Percentiles rank a stretch among this genome's conserved stretches.
These are phyloP conservation scores for Kalanchoe fedtschenkoi DNA, from an alignment of 164 flowering plant genomes.

Conservation along the genomic window DNA sequence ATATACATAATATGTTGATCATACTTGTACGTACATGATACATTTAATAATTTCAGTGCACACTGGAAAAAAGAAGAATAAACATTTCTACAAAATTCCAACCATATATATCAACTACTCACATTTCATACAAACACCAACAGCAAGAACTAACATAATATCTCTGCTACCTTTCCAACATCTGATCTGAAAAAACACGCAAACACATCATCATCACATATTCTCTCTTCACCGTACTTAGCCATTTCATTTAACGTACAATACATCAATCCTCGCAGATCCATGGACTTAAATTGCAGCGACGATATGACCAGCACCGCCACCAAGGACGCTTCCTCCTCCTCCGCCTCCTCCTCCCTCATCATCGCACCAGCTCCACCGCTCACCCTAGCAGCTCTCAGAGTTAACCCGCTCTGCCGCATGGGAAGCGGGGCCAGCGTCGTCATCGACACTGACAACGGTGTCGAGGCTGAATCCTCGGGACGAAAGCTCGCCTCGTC, in stretches of 20 bases:
- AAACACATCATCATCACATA: background rate
- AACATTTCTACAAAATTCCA: background rate
- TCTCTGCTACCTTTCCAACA: background rate
- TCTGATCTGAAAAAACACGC: background rate
- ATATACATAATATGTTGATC: background rate
- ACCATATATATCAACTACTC: background rate
- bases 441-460: constrained; percentile 43
- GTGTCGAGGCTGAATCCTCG: constrained; percentile 56
- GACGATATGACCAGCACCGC: constrained; percentile 37
- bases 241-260: background rate
- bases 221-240: background rate
- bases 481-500: constrained; percentile 71
- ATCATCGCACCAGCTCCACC: constrained; percentile 11
- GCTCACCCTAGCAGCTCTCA: background rate
- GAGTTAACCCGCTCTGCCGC: constrained; percentile 27
- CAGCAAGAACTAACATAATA: background rate
- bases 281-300: constrained; percentile 43
- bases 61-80: background rate
- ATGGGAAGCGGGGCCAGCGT: constrained; percentile 69
- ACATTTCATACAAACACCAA: background rate
- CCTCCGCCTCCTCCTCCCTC: constrained; percentile 19
- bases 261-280: background rate
- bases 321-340: no score
- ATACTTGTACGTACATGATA: background rate
- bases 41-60: background rate